Percentiles rank a stretch among this genome's conserved stretches.
Conservation (phyloP, 2,329 filamentous ascomycete genomes). For the Botrytis paeoniae region DNA sequence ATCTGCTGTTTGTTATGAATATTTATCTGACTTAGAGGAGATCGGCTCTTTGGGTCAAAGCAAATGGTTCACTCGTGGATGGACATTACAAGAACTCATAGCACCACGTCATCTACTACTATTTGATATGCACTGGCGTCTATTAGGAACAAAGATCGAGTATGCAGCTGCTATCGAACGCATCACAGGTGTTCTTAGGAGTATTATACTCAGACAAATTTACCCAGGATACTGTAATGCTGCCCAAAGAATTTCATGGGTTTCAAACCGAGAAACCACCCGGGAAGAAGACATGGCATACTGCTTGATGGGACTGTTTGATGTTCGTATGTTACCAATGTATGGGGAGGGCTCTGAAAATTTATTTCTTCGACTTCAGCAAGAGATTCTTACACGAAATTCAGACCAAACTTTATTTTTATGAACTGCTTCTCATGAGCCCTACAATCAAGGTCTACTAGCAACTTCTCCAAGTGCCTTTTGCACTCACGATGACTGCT, state of each 20-base stretch:
- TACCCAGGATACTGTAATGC: not conserved
- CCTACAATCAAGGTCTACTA: not conserved
- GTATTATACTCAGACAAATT: fast-evolving
- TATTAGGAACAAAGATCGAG: fast-evolving
- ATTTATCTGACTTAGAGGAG: not conserved
- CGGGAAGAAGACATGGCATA: not conserved
- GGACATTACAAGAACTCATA: not conserved
- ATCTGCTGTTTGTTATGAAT: not conserved
- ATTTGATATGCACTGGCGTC: not conserved
- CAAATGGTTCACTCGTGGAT: not conserved
- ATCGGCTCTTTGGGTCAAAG: not conserved
- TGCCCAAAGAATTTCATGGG: not conserved
- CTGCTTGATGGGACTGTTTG: not conserved
- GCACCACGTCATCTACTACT: not conserved
- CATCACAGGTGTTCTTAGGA: not conserved
- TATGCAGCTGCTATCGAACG: fast-evolving
- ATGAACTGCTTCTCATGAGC: not conserved
- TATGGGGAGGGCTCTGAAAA: not conserved
- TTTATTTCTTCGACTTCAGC: not conserved
- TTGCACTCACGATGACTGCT: not conserved
- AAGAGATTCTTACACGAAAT: not conserved
- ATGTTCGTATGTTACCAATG: not conserved
- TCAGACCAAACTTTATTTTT: not conserved
- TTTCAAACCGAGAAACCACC: not conserved
- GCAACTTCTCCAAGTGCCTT: not conserved